phyloP scores from a whole-genome alignment of 495 filamentous ascomycete species.

The Neurospora cerealis region DNA sequence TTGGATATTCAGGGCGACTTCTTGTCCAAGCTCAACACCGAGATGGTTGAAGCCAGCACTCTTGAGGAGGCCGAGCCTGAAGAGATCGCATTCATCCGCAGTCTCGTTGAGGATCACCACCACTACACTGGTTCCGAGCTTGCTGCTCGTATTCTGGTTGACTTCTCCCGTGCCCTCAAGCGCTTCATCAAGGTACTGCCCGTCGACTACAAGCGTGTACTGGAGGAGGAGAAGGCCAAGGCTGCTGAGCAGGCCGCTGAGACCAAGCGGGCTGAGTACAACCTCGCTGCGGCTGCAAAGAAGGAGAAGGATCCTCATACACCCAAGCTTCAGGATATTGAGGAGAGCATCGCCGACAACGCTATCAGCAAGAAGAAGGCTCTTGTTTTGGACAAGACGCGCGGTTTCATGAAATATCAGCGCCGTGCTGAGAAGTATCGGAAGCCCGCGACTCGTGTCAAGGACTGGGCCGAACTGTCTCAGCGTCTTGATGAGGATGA shows the following conservation, averaged over 20 bases:
- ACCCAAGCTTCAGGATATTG: conserved; percentile 81
- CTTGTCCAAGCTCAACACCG: conserved; percentile 87
- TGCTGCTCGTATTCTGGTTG: conserved; percentile 89
- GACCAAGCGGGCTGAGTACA: conserved; percentile 72
- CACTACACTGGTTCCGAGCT: conserved; percentile 98
- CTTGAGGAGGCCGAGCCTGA: conserved; percentile 64
- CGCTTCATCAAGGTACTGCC: conserved; percentile 93
- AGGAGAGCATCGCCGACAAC: conserved; percentile 80
- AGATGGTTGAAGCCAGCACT: conserved; percentile 92
- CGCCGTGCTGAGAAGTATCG: conserved; percentile 94
- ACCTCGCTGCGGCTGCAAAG: conserved; percentile 58
- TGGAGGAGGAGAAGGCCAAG: conserved; percentile 78
- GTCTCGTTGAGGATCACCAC: conserved; percentile 95
- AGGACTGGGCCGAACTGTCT: conserved; percentile 93
- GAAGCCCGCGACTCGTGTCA: conserved; percentile 70
- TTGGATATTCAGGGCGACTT: conserved; percentile 91
- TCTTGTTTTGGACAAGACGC: conserved; percentile 93
- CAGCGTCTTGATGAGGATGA: conserved; percentile 88
- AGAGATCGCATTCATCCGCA: conserved; percentile 89
- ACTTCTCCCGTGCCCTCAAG: conserved; percentile 88
- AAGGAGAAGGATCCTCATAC: conserved; percentile 61
- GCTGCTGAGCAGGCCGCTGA: conserved; percentile 72
- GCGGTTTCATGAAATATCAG: conserved; percentile 98
- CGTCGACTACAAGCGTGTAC: conserved; percentile 93
- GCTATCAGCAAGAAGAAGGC: conserved; percentile 92